Conservation (phyloP, 768 basidiomycete genomes). For the Suillus subluteus region DNA sequence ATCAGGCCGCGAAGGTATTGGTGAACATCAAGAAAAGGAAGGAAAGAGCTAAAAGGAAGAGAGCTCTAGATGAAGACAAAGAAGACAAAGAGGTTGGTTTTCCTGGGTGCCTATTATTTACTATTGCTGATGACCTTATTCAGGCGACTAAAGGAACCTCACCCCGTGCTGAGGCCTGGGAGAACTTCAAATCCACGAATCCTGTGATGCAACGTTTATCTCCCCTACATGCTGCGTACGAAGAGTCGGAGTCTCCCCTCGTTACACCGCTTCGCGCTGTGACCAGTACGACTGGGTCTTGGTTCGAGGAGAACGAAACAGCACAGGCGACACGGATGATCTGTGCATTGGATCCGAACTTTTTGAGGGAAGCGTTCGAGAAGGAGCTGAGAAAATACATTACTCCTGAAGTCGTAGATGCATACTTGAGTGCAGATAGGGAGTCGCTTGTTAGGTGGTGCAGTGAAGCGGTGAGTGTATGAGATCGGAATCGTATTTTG, state of each 20-base stretch:
- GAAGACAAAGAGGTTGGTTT: too few species aligned
- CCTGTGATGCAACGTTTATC: constrained; percentile 67
- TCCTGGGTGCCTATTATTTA: too few species aligned
- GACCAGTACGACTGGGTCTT: constrained; percentile 82
- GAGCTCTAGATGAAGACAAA: too few species aligned
- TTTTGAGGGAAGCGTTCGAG: constrained; percentile 85
- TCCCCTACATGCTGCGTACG: constrained; percentile 69
- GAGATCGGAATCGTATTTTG: not conserved
- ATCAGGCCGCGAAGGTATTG: too few species aligned
- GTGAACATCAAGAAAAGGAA: too few species aligned
- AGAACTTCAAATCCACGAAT: constrained; percentile 76
- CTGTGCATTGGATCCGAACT: constrained; percentile 85
- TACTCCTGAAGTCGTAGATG: constrained; percentile 96
- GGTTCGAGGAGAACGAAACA: constrained; percentile 97
- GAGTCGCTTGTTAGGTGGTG: constrained; percentile 90
- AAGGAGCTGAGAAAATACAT: constrained; percentile 95
- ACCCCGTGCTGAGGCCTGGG: constrained; percentile 79
- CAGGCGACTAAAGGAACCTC: too few species aligned
- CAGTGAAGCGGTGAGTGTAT: constrained; percentile 81
- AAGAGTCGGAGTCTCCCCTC: constrained; percentile 93
- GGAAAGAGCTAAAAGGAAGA: too few species aligned
- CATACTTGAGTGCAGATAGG: constrained; percentile 88
- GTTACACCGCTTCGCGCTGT: constrained; percentile 80
- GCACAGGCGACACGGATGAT: constrained; percentile 92
- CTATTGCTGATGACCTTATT: too few species aligned